These are phyloP conservation scores for Curvularia lunata DNA, from an alignment of 2,329 filamentous ascomycete species.

Conservation along the genomic window DNA sequence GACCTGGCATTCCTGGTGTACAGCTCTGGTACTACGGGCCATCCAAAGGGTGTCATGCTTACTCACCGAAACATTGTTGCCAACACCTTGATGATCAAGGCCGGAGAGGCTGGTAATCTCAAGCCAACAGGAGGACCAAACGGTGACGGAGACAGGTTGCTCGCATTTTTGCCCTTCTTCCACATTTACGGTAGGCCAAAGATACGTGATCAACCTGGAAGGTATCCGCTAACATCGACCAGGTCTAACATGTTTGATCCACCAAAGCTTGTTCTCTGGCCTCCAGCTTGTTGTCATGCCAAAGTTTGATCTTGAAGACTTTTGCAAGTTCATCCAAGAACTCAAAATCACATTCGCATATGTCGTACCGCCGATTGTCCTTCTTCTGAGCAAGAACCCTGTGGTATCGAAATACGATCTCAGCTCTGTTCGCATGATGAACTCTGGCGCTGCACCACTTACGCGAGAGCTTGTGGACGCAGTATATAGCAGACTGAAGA, in stretches of 20 bases:
- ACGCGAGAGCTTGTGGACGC: constrained; percentile 79
- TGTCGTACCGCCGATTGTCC: constrained; percentile 82
- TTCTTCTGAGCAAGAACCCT: constrained; percentile 81
- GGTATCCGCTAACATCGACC: background rate
- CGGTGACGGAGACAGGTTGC: constrained; percentile 71
- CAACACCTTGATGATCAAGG: constrained; percentile 62
- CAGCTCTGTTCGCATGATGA: constrained; percentile 78
- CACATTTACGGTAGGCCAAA: constrained; percentile 77
- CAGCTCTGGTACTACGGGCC: constrained; percentile 85
- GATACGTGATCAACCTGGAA: constrained; percentile 1
- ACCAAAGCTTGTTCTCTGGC: constrained; percentile 70
- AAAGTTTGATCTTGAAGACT: constrained; percentile 81
- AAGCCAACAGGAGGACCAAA: constrained; percentile 64
- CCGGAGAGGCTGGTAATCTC: constrained; percentile 57
- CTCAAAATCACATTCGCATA: constrained; percentile 78
- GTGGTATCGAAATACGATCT: constrained; percentile 81
- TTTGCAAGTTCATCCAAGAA: constrained; percentile 77
- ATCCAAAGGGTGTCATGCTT: constrained; percentile 90
- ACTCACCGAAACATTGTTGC: constrained; percentile 82
- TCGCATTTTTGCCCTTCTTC: constrained; percentile 87
- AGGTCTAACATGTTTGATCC: constrained; percentile 75
- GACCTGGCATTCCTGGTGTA: constrained; percentile 88
- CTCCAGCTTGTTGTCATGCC: constrained; percentile 73
- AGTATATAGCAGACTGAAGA: constrained; percentile 73
- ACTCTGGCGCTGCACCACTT: constrained; percentile 84